These are phyloP conservation scores for Penicillium occitanis DNA, from an alignment of 2,329 filamentous ascomycete species.

Conservation along the genomic window DNA sequence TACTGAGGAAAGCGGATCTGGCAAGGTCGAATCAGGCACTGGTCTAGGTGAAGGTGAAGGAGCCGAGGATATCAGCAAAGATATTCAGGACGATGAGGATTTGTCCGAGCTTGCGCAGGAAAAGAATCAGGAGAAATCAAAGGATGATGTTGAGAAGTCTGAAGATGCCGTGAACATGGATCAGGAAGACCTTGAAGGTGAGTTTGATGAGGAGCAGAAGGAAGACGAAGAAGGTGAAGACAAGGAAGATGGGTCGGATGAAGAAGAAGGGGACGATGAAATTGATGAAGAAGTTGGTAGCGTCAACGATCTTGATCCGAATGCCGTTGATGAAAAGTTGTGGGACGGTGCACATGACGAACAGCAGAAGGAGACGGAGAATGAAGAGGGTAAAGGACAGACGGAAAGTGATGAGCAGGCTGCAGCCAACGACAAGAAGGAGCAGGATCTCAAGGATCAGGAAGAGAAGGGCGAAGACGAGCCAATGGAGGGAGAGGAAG, in stretches of 20 bases:
- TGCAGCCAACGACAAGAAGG: slow-evolving; percentile 56
- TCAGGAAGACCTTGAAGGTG: slow-evolving; percentile 85
- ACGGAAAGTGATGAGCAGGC: slow-evolving; percentile 59
- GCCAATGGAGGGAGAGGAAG: slow-evolving; percentile 60
- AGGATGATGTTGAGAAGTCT: slow-evolving; percentile 46
- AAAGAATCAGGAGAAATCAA: slow-evolving; percentile 60
- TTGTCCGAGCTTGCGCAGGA: slow-evolving; percentile 88
- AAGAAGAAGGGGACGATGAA: slow-evolving; percentile 61
- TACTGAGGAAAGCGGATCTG: slow-evolving; percentile 64
- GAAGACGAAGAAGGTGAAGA: slow-evolving; percentile 52
- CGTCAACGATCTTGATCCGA: slow-evolving; percentile 86
- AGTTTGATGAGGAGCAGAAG: slow-evolving; percentile 63
- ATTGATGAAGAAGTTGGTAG: slow-evolving; percentile 89
- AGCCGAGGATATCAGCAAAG: slow-evolving; percentile 96
- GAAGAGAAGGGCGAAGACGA: slow-evolving; percentile 53
- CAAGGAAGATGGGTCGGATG: slow-evolving; percentile 62
- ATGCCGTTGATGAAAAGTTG: slow-evolving; percentile 95
- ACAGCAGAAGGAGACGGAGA: slow-evolving; percentile 69
- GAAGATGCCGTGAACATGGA: slow-evolving; percentile 59
- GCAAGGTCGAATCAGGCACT: slow-evolving; percentile 85
- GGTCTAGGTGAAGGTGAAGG: slow-evolving; percentile 94
- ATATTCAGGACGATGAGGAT: slow-evolving; percentile 91
- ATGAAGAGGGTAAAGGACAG: slow-evolving; percentile 62
- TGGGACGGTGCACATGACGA: slow-evolving; percentile 82
- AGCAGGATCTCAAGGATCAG: slow-evolving; percentile 56